phyloP scores from a whole-genome alignment of 306 rosid genomes.

The Citrullus colocynthis region DNA sequence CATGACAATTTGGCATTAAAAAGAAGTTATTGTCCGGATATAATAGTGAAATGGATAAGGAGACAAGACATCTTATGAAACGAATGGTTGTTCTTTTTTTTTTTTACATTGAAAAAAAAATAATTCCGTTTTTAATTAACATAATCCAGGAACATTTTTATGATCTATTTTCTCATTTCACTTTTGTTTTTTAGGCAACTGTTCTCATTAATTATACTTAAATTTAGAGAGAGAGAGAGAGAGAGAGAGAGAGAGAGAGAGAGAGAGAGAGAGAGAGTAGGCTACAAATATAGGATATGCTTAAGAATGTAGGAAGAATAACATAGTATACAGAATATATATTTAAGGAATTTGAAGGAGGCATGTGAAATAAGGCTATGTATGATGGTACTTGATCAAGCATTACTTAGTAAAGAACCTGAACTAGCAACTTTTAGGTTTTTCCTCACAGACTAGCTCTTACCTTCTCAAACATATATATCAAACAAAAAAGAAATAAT shows the following conservation, averaged over 20 bases:
- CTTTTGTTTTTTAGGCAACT: background rate
- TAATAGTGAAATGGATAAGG: too few species aligned
- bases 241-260: background rate
- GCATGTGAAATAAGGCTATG: slow-evolving; percentile 13
- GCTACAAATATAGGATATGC: background rate
- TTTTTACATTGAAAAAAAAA: too few species aligned
- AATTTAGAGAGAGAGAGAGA: background rate
- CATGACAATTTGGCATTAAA: too few species aligned
- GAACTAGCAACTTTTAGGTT: slow-evolving; percentile 26
- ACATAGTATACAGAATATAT: background rate
- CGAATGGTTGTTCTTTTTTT: too few species aligned
- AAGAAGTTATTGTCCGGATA: too few species aligned
- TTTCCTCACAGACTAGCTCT: background rate
- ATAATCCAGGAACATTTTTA: background rate
- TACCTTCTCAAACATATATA: slow-evolving; percentile 9
- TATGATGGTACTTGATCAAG: slow-evolving; percentile 9
- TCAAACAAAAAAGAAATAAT: background rate
- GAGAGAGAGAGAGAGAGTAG: background rate
- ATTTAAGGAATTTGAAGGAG: background rate
- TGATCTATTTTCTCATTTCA: background rate
- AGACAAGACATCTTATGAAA: background rate
- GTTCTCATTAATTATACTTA: background rate
- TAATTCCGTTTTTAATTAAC: too few species aligned
- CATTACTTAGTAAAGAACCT: slow-evolving; percentile 21
- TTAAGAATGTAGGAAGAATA: background rate